These are phyloP conservation scores for Sphagnum tenellum DNA, from an alignment of 225 moss, liverwort and hornwort species.

Conservation along the genomic window DNA sequence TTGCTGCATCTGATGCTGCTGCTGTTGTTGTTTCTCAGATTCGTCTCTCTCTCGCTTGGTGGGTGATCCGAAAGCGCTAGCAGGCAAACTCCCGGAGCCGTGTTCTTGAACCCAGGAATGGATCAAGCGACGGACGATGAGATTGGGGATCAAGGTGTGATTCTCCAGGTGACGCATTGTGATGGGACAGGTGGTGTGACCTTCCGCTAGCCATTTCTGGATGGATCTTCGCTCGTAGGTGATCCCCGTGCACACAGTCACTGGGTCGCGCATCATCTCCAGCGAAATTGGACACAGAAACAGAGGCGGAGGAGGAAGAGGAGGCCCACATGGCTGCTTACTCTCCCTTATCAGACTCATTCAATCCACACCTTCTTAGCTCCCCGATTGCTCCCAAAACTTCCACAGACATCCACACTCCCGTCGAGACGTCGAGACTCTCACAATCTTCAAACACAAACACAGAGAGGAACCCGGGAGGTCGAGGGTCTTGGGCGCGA, in stretches of 20 bases:
- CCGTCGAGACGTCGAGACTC: too few relatives aligned
- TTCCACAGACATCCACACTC: too few relatives aligned
- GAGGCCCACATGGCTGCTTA: neutral
- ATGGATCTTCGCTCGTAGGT: slow-evolving; percentile 17
- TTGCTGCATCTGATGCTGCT: too few relatives aligned
- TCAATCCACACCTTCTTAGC: too few relatives aligned
- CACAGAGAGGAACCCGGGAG: too few relatives aligned
- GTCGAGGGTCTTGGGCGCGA: too few relatives aligned
- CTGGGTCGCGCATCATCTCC: slow-evolving; percentile 19
- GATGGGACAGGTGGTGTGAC: slow-evolving; percentile 14
- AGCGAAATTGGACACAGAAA: slow-evolving; percentile 19
- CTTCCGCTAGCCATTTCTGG: slow-evolving; percentile 12
- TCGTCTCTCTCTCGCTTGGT: too few relatives aligned
- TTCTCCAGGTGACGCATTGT: slow-evolving; percentile 7
- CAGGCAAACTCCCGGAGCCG: slow-evolving; percentile 2
- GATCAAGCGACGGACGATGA: slow-evolving; percentile 9
- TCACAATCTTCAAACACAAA: too few relatives aligned
- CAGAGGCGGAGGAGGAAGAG: neutral
- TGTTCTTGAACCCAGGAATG: slow-evolving; percentile 7
- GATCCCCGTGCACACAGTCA: slow-evolving; percentile 11
- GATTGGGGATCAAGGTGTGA: slow-evolving; percentile 15
- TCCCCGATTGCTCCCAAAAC: too few relatives aligned
- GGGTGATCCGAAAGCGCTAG: neutral
- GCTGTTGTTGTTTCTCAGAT: too few relatives aligned
- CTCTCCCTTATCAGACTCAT: neutral